A percentile compares a stretch with the other conserved stretches of the same genome.
Evolutionary conservation across 345 rosid genomes (phyloP).

Genomic region (Hypericum androsaemum): DNA sequence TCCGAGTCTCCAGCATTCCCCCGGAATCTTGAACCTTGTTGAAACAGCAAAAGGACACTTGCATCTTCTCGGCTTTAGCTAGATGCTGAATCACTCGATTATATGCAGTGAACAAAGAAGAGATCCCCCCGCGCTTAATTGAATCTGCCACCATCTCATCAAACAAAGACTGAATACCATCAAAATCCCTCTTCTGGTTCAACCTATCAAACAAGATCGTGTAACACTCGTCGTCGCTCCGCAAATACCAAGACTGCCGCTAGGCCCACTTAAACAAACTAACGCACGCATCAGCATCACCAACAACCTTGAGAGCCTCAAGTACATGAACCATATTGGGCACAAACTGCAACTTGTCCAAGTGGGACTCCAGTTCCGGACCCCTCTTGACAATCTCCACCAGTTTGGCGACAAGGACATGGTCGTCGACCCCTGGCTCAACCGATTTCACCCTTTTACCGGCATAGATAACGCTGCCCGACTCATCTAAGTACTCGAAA

Average conservation of each 20-base stretch:
- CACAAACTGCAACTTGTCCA: conserved; percentile 72
- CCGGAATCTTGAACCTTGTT: conserved; percentile 77
- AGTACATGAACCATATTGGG: conserved; percentile 71
- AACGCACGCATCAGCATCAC: conserved; percentile 50
- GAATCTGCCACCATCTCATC: conserved; percentile 74
- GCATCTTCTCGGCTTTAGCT: conserved; percentile 87
- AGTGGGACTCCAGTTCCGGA: conserved; percentile 80
- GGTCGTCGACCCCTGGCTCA: conserved; percentile 82
- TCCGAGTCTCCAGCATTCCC: conserved; percentile 43
- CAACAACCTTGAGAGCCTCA: conserved; percentile 63
- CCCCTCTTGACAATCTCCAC: conserved; percentile 94
- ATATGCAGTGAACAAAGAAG: conserved; percentile 42
- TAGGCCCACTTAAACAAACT: conserved; percentile 86
- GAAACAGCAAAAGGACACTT: conserved; percentile 77
- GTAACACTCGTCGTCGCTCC: conserved; percentile 60
- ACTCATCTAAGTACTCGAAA: conserved; percentile 82
- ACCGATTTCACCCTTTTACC: conserved; percentile 82
- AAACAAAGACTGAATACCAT: conserved; percentile 59
- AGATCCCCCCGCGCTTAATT: conserved; percentile 20
- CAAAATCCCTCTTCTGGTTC: conserved; percentile 58
- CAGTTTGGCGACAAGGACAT: conserved; percentile 79
- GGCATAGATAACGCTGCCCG: conserved; percentile 63
- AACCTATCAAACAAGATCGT: conserved; percentile 62
- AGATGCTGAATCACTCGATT: conserved; percentile 78
- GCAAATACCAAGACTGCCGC: conserved; percentile 75